A percentile compares a stretch with the other conserved stretches of the same genome.
phyloP scores from a whole-genome alignment of 495 filamentous ascomycete genomes.

The Hypoxylon trugodes region DNA sequence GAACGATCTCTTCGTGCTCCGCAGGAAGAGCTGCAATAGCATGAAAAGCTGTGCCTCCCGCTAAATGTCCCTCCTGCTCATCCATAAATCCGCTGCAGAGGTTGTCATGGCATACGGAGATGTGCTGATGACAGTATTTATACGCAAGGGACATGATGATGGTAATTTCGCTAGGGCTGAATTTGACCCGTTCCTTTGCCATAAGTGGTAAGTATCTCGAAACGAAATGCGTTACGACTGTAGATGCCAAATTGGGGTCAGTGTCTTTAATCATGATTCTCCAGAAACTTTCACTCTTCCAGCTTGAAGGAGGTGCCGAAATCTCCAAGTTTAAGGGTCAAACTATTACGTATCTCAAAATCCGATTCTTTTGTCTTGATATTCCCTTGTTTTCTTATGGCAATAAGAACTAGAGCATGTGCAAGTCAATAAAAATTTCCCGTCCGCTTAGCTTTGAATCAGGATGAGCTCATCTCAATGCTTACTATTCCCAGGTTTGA shows the following conservation, averaged over 20 bases:
- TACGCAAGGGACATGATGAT: background rate
- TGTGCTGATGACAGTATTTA: background rate
- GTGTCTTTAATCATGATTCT: background rate
- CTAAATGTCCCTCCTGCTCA: too few relatives aligned
- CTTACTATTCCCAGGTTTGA: background rate
- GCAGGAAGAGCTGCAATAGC: background rate
- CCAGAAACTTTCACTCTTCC: background rate
- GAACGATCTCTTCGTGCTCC: background rate
- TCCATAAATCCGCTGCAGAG: background rate
- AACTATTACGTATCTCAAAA: too few relatives aligned
- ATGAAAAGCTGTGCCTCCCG: background rate
- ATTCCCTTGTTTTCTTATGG: too few relatives aligned
- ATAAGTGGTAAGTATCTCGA: background rate
- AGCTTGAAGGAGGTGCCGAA: background rate
- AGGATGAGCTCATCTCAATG: background rate
- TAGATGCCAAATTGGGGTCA: background rate
- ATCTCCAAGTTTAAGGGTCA: background rate
- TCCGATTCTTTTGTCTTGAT: too few relatives aligned
- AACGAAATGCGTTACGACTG: background rate
- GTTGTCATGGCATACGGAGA: background rate
- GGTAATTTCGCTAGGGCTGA: background rate
- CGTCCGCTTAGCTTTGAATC: too few relatives aligned
- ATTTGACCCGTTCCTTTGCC: background rate
- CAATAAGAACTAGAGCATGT: too few relatives aligned
- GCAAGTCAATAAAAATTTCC: too few relatives aligned